Conservation (phyloP, 805 yeast genomes). For the Diddensiella transvaalensis region DNA sequence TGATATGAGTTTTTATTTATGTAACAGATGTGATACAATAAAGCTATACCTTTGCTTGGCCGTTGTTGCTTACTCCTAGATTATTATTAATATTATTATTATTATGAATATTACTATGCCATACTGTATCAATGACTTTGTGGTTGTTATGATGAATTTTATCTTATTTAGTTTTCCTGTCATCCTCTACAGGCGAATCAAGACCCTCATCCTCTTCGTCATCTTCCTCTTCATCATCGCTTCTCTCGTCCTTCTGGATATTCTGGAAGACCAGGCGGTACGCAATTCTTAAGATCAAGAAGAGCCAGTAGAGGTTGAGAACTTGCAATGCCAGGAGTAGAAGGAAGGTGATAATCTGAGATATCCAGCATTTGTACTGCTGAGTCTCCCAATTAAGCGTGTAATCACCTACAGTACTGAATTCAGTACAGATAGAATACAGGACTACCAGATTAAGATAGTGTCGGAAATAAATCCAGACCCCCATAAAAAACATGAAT, state of each 20-base stretch:
- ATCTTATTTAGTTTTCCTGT: not conserved
- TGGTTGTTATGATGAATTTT: no score
- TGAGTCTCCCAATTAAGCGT: conserved; percentile 80
- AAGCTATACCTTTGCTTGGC: no score
- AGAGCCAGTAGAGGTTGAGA: conserved; percentile 86
- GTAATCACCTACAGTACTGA: conserved; percentile 78
- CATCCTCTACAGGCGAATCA: conserved; percentile 4
- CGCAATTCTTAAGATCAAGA: conserved; percentile 72
- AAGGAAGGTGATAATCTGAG: conserved; percentile 82
- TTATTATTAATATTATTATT: not conserved
- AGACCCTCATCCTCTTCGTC: conserved; percentile 40
- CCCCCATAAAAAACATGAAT: conserved; percentile 60
- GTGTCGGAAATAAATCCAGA: conserved; percentile 91
- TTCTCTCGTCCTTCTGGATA: conserved; percentile 73
- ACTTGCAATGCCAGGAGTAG: conserved; percentile 77
- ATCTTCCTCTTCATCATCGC: conserved; percentile 73
- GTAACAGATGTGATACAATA: no score
- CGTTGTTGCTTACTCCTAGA: no score
- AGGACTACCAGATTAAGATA: conserved; percentile 74
- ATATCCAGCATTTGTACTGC: conserved; percentile 94
- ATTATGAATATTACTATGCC: not conserved
- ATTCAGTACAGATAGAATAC: conserved; percentile 61
- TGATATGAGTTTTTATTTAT: not conserved
- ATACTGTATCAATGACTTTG: not conserved
- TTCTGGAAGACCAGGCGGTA: conserved; percentile 61